Evolutionary conservation across 2,329 filamentous ascomycete species (phyloP).

Genomic region (Alternaria ventricosa): DNA sequence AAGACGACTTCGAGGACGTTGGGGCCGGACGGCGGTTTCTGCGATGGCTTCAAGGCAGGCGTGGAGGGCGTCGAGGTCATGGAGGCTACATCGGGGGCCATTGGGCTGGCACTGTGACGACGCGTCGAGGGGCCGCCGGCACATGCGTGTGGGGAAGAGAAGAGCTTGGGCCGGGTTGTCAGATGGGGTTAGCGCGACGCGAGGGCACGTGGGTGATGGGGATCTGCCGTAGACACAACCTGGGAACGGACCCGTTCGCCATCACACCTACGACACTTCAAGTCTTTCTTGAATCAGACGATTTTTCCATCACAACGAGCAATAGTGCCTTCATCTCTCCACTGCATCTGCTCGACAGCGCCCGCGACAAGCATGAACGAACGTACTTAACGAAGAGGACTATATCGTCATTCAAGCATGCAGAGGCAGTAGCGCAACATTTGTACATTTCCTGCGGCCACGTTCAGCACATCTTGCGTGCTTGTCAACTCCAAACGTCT

Average conservation of each 20-base stretch:
- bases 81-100: conserved; percentile 30
- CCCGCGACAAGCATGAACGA: no score
- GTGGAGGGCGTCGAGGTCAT: conserved; percentile 23
- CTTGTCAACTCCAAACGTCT: no score
- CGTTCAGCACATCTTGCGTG: no score
- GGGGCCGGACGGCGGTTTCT: conserved; percentile 59
- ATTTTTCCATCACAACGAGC: no score
- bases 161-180: not conserved
- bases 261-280: not conserved
- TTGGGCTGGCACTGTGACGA: conserved; percentile 16
- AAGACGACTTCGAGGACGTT: conserved; percentile 89
- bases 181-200: not conserved
- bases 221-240: not conserved
- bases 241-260: not conserved
- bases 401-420: no score
- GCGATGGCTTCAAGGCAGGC: conserved; percentile 14
- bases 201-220: not conserved
- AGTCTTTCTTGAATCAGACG: no score
- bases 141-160: conserved; percentile 6
- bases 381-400: no score
- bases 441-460: no score
- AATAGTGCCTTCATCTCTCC: no score
- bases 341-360: no score
- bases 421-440: no score
- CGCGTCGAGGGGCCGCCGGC: conserved; percentile 4